phyloP scores from a whole-genome alignment of 169 alveolate species.

The Eimeria maxima region DNA sequence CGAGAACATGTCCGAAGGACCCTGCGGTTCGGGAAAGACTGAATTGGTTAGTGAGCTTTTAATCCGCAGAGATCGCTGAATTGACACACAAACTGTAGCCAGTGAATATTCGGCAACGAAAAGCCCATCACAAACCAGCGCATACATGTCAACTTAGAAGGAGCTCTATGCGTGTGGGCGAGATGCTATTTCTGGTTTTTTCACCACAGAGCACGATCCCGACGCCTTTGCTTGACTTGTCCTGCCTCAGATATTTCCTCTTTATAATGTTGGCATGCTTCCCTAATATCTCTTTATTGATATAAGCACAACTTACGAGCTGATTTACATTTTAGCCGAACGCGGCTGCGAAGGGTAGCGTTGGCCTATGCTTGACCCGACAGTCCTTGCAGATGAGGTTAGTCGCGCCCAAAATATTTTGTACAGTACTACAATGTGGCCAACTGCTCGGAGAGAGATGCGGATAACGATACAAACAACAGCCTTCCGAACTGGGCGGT shows the following conservation, averaged over 20 bases:
- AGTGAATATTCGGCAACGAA: background rate
- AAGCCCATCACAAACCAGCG: background rate
- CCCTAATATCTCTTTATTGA: background rate
- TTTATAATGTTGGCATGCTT: background rate
- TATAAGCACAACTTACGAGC: background rate
- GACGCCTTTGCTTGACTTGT: background rate
- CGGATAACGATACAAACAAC: background rate
- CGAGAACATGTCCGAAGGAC: background rate
- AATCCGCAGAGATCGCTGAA: too few relatives aligned
- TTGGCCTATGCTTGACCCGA: background rate
- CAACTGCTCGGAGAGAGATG: background rate
- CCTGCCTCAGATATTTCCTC: background rate
- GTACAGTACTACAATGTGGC: background rate
- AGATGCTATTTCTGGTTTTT: background rate
- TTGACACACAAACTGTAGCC: slow-evolving; percentile 16
- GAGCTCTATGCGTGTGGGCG: too few relatives aligned
- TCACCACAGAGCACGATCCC: background rate
- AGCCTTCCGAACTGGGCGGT: background rate
- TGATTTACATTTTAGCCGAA: background rate
- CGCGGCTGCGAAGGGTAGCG: background rate
- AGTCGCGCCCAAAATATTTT: background rate
- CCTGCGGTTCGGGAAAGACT: background rate
- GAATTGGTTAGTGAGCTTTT: background rate
- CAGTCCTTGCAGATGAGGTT: background rate
- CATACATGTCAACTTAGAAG: background rate